phyloP scores from a whole-genome alignment of 192 early-diverging fungal species.

The Geranomyces michiganensis region DNA sequence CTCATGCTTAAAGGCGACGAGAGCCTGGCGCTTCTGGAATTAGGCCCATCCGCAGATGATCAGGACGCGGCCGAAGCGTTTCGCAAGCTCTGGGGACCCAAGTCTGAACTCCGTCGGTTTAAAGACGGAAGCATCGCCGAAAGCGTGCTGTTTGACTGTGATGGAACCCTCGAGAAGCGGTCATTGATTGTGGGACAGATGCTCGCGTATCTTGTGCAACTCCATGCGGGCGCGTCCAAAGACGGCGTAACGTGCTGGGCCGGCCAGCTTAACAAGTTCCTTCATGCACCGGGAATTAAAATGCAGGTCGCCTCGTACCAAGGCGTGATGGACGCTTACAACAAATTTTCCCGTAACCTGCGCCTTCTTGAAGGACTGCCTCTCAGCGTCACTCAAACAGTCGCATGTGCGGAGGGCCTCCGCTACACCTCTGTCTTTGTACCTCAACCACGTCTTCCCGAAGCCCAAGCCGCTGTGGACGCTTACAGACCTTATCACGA shows the following conservation, averaged over 20 bases:
- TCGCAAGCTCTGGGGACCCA: conserved; percentile 84
- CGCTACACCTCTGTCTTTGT: conserved; percentile 76
- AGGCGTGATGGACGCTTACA: conserved; percentile 65
- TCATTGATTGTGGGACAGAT: conserved; percentile 78
- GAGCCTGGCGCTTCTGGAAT: conserved; percentile 75
- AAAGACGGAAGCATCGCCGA: conserved; percentile 89
- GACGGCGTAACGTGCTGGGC: conserved; percentile 61
- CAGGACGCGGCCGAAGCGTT: conserved; percentile 64
- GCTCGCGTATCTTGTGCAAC: conserved; percentile 72
- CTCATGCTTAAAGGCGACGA: conserved; percentile 72
- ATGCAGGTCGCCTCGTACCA: conserved; percentile 58
- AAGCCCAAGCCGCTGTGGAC: conserved; percentile 14
- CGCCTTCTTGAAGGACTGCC: conserved; percentile 68
- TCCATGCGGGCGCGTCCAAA: conserved; percentile 66
- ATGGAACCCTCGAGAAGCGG: conserved; percentile 59
- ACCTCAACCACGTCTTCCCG: conserved; percentile 61
- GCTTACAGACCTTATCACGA: conserved; percentile 34
- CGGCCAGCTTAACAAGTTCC: conserved; percentile 65
- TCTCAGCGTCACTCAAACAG: conserved; percentile 62
- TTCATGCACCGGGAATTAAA: conserved; percentile 52
- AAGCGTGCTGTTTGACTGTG: conserved; percentile 80
- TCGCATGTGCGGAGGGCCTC: conserved; percentile 63
- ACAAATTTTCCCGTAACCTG: conserved; percentile 65
- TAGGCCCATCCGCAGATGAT: conserved; percentile 82
- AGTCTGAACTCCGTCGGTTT: conserved; percentile 89